Evolutionary conservation across 169 alveolate genomes (phyloP).

Genomic region (Eimeria zaria): DNA sequence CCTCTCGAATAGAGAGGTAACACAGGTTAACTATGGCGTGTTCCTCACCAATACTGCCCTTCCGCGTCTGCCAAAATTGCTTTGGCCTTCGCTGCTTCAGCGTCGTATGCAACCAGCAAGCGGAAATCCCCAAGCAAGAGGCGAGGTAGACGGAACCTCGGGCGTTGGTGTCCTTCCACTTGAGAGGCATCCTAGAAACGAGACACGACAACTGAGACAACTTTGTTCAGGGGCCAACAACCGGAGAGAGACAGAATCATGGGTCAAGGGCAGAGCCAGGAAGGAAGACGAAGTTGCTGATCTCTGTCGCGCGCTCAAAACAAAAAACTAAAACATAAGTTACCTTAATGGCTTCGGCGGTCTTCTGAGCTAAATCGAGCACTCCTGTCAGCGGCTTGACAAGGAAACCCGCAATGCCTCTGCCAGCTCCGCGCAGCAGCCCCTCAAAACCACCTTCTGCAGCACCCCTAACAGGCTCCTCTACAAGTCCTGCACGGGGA

Average conservation of each 20-base stretch:
- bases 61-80: conserved; percentile 82
- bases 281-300: neutral
- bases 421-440: conserved; percentile 87
- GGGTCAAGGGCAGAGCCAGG: neutral
- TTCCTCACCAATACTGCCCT: conserved; percentile 82
- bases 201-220: neutral
- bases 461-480: conserved; percentile 86
- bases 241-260: neutral
- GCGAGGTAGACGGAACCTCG: conserved; percentile 84
- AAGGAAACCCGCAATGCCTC: conserved; percentile 89
- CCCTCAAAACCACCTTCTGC: conserved; percentile 86
- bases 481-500: conserved; percentile 80
- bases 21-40: neutral
- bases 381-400: conserved; percentile 90
- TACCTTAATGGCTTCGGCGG: conserved; percentile 90
- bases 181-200: conserved; percentile 80
- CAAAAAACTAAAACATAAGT: neutral
- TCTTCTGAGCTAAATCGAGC: conserved; percentile 88
- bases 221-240: neutral
- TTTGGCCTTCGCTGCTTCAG: conserved; percentile 79
- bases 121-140: conserved; percentile 76
- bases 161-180: conserved; percentile 77
- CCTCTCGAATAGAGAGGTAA: neutral
- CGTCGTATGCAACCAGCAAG: conserved; percentile 78
- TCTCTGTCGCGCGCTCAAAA: neutral